Percentiles rank a stretch among this genome's conserved stretches.
These are phyloP conservation scores for Calonectria leucothoes DNA, from an alignment of 2,329 filamentous ascomycete species.

Conservation along the genomic window DNA sequence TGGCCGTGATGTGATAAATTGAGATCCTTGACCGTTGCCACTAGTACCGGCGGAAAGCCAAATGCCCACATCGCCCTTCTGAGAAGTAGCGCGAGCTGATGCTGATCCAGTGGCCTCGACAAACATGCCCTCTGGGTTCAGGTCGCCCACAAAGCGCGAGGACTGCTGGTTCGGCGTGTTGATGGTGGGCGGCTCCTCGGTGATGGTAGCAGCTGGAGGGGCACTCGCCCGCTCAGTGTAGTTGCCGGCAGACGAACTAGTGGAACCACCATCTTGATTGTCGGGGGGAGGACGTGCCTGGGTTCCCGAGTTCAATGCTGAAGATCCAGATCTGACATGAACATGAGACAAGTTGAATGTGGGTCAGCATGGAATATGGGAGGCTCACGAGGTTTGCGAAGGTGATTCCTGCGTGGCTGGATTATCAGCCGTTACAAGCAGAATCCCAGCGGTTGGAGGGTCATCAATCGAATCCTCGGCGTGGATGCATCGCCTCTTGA, in stretches of 20 bases:
- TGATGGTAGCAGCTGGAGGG: conserved; percentile 13
- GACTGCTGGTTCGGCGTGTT: conserved; percentile 42
- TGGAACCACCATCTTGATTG: conserved; percentile 19
- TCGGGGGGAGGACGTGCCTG: conserved; percentile 19
- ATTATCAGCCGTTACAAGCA: conserved; percentile 33
- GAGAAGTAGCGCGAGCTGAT: conserved; percentile 49
- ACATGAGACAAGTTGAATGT: conserved; percentile 9
- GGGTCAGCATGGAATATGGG: background rate
- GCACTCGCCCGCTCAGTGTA: conserved; percentile 25
- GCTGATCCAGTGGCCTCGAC: conserved; percentile 61
- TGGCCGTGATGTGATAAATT: conserved; percentile 52
- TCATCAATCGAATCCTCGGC: conserved; percentile 49
- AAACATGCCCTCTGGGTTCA: conserved; percentile 71
- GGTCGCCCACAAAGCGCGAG: conserved; percentile 67
- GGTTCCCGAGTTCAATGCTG: conserved; percentile 2
- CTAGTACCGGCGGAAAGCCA: conserved; percentile 57
- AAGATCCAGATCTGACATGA: conserved; percentile 25
- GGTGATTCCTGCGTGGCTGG: conserved; percentile 40
- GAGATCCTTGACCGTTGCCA: conserved; percentile 44
- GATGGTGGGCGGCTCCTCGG: conserved; percentile 29
- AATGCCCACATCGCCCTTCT: conserved; percentile 66
- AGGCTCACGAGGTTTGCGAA: conserved; percentile 47
- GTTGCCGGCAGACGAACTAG: conserved; percentile 18
- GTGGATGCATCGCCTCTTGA: conserved; percentile 58
- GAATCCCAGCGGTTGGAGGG: conserved; percentile 3